Evolutionary conservation across 2,329 filamentous ascomycete species (phyloP).

Genomic region (Grosmannia huntii): DNA sequence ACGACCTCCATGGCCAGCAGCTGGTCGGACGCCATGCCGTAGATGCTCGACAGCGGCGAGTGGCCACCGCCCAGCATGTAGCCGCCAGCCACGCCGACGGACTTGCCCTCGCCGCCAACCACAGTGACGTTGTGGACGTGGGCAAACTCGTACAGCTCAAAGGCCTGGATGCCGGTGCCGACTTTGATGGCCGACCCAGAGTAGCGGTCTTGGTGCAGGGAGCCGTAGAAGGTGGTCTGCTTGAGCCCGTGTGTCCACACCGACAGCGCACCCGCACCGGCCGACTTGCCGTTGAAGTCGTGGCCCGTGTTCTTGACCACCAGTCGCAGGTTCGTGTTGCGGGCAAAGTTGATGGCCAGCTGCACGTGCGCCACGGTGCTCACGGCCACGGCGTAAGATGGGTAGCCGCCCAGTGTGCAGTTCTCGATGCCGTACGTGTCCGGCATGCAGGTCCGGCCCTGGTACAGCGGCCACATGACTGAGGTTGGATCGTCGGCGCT

Average conservation of each 20-base stretch:
- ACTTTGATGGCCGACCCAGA: constrained; percentile 22
- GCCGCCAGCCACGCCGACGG: constrained; percentile 37
- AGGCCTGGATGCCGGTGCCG: constrained; percentile 36
- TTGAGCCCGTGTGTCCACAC: constrained; percentile 21
- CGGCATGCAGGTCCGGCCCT: constrained; percentile 25
- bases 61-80: constrained; percentile 40
- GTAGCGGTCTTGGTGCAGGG: constrained; percentile 18
- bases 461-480: constrained; percentile 26
- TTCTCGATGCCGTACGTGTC: constrained; percentile 7
- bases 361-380: constrained; percentile 31
- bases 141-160: constrained; percentile 38
- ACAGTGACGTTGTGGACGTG: constrained; percentile 31
- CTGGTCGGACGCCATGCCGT: constrained; percentile 37
- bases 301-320: constrained; percentile 41
- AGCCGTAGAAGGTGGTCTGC: constrained; percentile 32
- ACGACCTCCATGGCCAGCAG: constrained; percentile 35
- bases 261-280: constrained; percentile 24
- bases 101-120: constrained; percentile 32
- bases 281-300: constrained; percentile 30
- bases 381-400: constrained; percentile 27
- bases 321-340: constrained; percentile 32
- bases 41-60: constrained; percentile 34
- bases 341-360: constrained; percentile 32
- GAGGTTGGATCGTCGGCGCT: constrained; percentile 23
- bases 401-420: constrained; percentile 26